These are phyloP conservation scores for Salix arbutifolia DNA, from an alignment of 345 rosid genomes.

Conservation along the genomic window DNA sequence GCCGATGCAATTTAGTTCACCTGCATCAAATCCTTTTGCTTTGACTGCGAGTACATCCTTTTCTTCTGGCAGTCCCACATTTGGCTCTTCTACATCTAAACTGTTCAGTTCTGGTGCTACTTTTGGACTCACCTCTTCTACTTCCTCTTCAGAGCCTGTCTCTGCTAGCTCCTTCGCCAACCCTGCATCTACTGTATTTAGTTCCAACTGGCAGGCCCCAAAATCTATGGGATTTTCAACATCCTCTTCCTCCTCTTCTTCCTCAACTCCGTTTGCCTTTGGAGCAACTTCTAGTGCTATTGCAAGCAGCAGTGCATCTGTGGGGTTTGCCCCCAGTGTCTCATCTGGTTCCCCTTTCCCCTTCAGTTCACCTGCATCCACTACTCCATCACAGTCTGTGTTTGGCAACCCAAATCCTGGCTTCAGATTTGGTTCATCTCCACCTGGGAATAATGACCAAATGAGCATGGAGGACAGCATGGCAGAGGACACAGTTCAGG, in stretches of 20 bases:
- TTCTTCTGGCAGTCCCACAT: slow-evolving; percentile 43
- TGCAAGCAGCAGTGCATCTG: slow-evolving; percentile 27
- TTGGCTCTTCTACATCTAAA: slow-evolving; percentile 46
- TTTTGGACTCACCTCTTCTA: slow-evolving; percentile 44
- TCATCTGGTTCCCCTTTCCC: slow-evolving; percentile 47
- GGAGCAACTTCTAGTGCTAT: slow-evolving; percentile 45
- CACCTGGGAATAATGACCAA: slow-evolving; percentile 59
- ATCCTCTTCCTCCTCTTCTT: slow-evolving; percentile 42
- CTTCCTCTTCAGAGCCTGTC: slow-evolving; percentile 31
- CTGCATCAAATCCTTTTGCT: slow-evolving; percentile 46
- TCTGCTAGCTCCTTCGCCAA: slow-evolving; percentile 43
- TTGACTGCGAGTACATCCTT: slow-evolving; percentile 39
- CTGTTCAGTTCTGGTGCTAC: slow-evolving; percentile 42
- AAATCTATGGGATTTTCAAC: slow-evolving; percentile 41
- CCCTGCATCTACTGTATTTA: slow-evolving; percentile 36
- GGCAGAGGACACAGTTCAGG: slow-evolving; percentile 88
- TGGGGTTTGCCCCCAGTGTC: slow-evolving; percentile 42
- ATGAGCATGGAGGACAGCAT: slow-evolving; percentile 91
- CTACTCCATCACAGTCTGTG: slow-evolving; percentile 39
- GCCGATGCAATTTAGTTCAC: slow-evolving; percentile 48
- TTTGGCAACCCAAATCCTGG: slow-evolving; percentile 46
- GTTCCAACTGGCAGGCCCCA: slow-evolving; percentile 56
- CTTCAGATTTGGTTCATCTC: slow-evolving; percentile 43
- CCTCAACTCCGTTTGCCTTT: slow-evolving; percentile 42
- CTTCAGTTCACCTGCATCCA: slow-evolving; percentile 46